Conservation (phyloP, 2,329 filamentous ascomycete genomes). For the Cladobotryum protrusum region DNA sequence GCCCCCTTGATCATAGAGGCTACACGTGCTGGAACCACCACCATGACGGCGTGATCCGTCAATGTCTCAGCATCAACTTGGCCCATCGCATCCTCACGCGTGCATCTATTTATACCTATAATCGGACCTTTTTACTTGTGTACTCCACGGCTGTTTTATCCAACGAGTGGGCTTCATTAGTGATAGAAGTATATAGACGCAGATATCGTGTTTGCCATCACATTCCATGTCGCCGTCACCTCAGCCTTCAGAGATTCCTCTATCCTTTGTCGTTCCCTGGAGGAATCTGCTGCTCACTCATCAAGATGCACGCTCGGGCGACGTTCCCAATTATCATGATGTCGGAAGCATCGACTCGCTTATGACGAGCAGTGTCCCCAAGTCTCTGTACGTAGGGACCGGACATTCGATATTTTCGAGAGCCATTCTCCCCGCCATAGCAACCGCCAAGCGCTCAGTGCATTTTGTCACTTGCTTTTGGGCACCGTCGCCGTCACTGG, state of each 20-base stretch:
- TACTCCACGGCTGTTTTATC: no score
- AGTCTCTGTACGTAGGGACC: conserved; percentile 49
- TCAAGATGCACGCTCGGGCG: conserved; percentile 28
- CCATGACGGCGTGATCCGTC: no score
- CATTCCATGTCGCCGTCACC: conserved; percentile 2
- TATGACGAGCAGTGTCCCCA: conserved; percentile 41
- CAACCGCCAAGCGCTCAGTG: conserved; percentile 55
- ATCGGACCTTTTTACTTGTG: no score
- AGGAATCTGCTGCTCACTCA: conserved; percentile 26
- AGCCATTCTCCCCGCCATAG: conserved; percentile 55
- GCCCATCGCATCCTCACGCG: no score
- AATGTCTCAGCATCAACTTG: no score
- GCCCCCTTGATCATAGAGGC: no score
- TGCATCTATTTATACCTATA: no score
- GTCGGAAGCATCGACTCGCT: conserved; percentile 39
- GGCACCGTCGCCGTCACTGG: conserved; percentile 58
- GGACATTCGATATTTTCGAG: conserved; percentile 50
- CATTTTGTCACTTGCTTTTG: conserved; percentile 80
- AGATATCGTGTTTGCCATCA: not conserved
- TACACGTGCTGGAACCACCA: no score
- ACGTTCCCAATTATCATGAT: conserved; percentile 45
- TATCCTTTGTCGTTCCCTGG: conserved; percentile 34
- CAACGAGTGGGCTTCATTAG: no score
- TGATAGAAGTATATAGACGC: not conserved
- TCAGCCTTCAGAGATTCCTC: conserved; percentile 23